Percentiles rank a stretch among this genome's conserved stretches.
These are phyloP conservation scores for Aspergillus terreus DNA, from an alignment of 2,329 filamentous ascomycete species.

Conservation along the genomic window DNA sequence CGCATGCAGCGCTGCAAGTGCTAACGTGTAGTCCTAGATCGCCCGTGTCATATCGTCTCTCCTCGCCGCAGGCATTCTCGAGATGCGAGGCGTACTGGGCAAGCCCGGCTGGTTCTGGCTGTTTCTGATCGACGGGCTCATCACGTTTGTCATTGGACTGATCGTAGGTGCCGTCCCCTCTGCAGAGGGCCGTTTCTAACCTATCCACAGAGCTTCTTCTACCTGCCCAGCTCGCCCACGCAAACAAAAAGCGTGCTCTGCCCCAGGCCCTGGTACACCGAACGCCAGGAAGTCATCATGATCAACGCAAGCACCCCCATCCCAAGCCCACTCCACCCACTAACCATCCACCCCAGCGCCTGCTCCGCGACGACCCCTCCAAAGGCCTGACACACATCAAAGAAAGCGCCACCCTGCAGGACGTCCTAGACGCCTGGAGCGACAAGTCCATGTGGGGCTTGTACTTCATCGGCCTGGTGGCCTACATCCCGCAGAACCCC, in stretches of 20 bases:
- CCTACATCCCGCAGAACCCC: constrained; percentile 47
- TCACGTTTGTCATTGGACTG: constrained; percentile 43
- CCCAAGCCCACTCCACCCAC: background rate
- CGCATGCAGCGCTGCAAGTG: background rate
- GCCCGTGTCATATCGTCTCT: constrained; percentile 36
- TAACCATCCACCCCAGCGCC: constrained; percentile 27
- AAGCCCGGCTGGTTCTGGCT: constrained; percentile 42
- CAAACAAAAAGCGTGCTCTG: constrained; percentile 22
- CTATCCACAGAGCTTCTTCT: constrained; percentile 19
- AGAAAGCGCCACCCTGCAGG: constrained; percentile 41
- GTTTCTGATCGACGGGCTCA: constrained; percentile 42
- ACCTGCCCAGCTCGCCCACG: constrained; percentile 26
- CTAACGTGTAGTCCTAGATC: constrained; percentile 5
- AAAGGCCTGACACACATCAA: constrained; percentile 49
- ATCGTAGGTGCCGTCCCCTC: constrained; percentile 23
- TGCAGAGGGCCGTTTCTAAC: background rate
- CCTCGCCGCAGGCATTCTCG: constrained; percentile 38
- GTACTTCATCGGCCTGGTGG: constrained; percentile 46
- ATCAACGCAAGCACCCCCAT: constrained; percentile 18
- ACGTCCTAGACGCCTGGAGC: constrained; percentile 44
- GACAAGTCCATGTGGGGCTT: constrained; percentile 51
- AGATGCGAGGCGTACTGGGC: constrained; percentile 41
- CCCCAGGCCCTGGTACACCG: constrained; percentile 23
- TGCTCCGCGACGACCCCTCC: constrained; percentile 53
- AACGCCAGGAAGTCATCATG: constrained; percentile 28